Evolutionary conservation across 2,329 filamentous ascomycete species (phyloP), one percentile per base, ranked within the genome.

Genomic region (Arthroderma uncinatum): DNA sequence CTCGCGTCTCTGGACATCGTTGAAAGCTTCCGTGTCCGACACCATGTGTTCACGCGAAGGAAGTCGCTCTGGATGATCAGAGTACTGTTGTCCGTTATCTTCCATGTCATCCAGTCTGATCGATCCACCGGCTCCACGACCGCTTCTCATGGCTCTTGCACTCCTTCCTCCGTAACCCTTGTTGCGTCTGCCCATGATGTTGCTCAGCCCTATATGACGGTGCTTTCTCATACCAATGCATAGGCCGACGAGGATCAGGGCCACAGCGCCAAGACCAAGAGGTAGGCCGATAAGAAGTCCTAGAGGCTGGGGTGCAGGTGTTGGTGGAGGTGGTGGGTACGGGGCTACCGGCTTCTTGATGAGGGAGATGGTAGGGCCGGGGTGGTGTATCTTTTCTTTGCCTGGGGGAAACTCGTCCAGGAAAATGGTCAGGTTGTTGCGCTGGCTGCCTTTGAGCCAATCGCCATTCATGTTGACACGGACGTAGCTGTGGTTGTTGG

Each of bases 211-310:
- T 58, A 73, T 70, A 34, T 59, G 64, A 44, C 74, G 68, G 23
- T 69, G 68, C 55, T 71, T 68, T 10, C 70, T 64, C 71, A 76
- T 75, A 10, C 73, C 70, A 57, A 73, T 69, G 39, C 63, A 73
- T 16, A 75, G 59, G 2, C 68, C 71, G n/a, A 66, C 58, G 12
- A 71, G 61, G 34, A 75, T 67, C 14, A 71, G 34, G 14, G 71
- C 53, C 16, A 75, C 61, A 53, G 71, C 66, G 19, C 65, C 67
- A 7, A 76, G 62, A 12, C 65, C 66, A 21, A 76, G 64, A 0
- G 74, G 74, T 5, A 77, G 61, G 14, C 74, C 74, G 53, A 76
- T 68, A 53, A 66, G 63, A n/a, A 76, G 63, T 7, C 69, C 72
- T 2, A 68, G 53, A 44, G 70, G 71, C 40, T 65, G 68, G 39